A percentile compares a stretch with the other conserved stretches of the same genome.
phyloP scores from a whole-genome alignment of 208 protist genomes.

The Trypanosoma caninum region DNA sequence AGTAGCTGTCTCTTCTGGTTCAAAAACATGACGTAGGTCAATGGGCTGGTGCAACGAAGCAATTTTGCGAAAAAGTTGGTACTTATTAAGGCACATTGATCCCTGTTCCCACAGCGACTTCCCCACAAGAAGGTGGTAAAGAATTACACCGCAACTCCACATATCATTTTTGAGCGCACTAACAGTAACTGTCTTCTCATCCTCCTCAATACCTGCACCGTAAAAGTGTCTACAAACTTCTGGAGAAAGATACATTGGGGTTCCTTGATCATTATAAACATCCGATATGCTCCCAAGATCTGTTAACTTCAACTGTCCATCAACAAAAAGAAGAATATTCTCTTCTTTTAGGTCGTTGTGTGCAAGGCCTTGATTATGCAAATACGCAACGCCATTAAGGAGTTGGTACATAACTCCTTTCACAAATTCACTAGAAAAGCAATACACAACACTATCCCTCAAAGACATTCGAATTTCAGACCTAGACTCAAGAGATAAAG shows the following conservation, averaged over 20 bases:
- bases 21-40: slow-evolving; percentile 38
- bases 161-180: slow-evolving; percentile 62
- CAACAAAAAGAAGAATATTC: slow-evolving; percentile 78
- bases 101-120: slow-evolving; percentile 15
- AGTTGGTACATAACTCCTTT: slow-evolving; percentile 77
- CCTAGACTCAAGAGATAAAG: too few relatives aligned
- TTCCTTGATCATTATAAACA: slow-evolving; percentile 67
- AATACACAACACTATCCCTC: not conserved
- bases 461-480: too few relatives aligned
- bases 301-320: slow-evolving; percentile 67
- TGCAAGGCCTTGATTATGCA: slow-evolving; percentile 71
- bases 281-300: slow-evolving; percentile 65
- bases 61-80: slow-evolving; percentile 71
- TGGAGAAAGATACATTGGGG: slow-evolving; percentile 85
- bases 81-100: slow-evolving; percentile 24
- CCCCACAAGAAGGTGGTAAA: slow-evolving; percentile 79
- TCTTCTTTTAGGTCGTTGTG: slow-evolving; percentile 87
- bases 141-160: slow-evolving; percentile 73
- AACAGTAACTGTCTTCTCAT: slow-evolving; percentile 10
- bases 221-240: slow-evolving; percentile 83
- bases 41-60: slow-evolving; percentile 40
- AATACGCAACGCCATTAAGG: slow-evolving; percentile 58
- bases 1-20: slow-evolving; percentile 11
- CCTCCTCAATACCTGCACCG: slow-evolving; percentile 4
- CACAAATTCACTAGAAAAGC: slow-evolving; percentile 57